A percentile compares a stretch with the other conserved stretches of the same genome.
phyloP scores from a whole-genome alignment of 352 stramenopile genomes.

The Halophytophthora polymorphica region DNA sequence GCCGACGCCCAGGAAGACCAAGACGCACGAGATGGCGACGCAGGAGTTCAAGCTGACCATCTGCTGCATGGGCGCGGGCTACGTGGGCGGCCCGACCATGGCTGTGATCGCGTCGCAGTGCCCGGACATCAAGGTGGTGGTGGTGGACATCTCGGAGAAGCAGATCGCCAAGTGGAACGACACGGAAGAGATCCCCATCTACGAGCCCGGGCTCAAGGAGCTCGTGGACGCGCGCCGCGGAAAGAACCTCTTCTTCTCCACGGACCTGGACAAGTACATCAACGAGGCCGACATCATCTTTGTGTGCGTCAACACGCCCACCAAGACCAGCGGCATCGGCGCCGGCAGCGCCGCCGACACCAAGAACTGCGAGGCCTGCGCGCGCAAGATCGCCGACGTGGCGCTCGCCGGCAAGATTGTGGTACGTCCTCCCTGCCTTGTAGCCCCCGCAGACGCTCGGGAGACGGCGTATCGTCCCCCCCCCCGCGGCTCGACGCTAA shows the following conservation, averaged over 20 bases:
- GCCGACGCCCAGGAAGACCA: not conserved
- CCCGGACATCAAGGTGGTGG: constrained; percentile 96
- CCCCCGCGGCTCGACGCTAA: constrained; percentile 11
- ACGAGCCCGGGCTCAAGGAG: constrained; percentile 97
- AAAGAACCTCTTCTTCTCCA: constrained; percentile 99
- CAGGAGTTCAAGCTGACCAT: constrained; percentile 84
- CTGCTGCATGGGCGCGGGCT: constrained; percentile 97
- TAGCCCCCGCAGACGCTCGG: too few relatives aligned
- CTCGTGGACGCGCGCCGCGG: constrained; percentile 91
- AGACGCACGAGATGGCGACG: constrained; percentile 11
- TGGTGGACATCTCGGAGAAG: constrained; percentile 94
- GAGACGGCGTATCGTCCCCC: too few relatives aligned
- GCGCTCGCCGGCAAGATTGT: constrained; percentile 96
- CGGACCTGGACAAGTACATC: constrained; percentile 96
- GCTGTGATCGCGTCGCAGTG: constrained; percentile 98
- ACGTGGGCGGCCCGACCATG: constrained; percentile 99
- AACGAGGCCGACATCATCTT: constrained; percentile 98
- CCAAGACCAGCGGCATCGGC: constrained; percentile 96
- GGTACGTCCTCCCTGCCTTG: constrained; percentile 37
- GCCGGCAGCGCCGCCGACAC: constrained; percentile 97
- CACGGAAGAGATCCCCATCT: constrained; percentile 95
- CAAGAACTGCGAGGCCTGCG: constrained; percentile 98
- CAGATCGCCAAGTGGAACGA: constrained; percentile 99
- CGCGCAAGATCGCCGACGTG: constrained; percentile 96
- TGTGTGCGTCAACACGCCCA: constrained; percentile 99